Evolutionary conservation across 176 grass and related monocot genomes (phyloP).

Genomic region (Puccinellia tenuiflora): DNA sequence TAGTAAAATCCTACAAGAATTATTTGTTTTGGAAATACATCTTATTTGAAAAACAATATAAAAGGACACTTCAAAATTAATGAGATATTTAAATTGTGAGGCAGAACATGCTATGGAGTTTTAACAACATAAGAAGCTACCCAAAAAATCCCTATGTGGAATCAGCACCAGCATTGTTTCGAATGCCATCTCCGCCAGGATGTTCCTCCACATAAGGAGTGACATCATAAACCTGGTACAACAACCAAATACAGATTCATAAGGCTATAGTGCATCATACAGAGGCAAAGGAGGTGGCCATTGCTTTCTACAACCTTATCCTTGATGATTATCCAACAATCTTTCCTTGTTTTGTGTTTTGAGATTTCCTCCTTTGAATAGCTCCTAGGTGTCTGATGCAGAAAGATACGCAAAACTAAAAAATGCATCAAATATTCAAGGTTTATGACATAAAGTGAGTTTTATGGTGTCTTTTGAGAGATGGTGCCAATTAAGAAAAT

Average conservation of each 20-base stretch:
- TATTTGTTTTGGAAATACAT: too few species aligned
- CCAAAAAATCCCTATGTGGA: conserved; percentile 79
- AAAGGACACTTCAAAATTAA: too few species aligned
- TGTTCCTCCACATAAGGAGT: conserved; percentile 91
- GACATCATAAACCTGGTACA: conserved; percentile 72
- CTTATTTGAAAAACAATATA: too few species aligned
- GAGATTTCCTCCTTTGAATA: conserved; percentile 75
- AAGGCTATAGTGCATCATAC: background rate
- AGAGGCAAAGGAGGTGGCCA: background rate
- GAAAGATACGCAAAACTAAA: background rate
- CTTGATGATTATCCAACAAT: conserved; percentile 88
- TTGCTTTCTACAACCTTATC: conserved; percentile 3
- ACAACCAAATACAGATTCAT: background rate
- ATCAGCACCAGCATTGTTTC: conserved; percentile 84
- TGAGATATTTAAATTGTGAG: too few species aligned
- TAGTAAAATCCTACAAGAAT: too few species aligned
- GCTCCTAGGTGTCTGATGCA: conserved; percentile 23
- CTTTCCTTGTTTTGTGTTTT: conserved; percentile 58
- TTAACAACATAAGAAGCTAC: background rate
- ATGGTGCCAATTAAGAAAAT: background rate
- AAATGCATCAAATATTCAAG: background rate
- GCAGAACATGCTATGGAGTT: too few species aligned
- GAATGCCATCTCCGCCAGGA: conserved; percentile 79
- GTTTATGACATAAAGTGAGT: background rate
- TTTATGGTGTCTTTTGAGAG: background rate